Conservation (phyloP, 1,139 yeast genomes). For the Blastobotrys proliferans region DNA sequence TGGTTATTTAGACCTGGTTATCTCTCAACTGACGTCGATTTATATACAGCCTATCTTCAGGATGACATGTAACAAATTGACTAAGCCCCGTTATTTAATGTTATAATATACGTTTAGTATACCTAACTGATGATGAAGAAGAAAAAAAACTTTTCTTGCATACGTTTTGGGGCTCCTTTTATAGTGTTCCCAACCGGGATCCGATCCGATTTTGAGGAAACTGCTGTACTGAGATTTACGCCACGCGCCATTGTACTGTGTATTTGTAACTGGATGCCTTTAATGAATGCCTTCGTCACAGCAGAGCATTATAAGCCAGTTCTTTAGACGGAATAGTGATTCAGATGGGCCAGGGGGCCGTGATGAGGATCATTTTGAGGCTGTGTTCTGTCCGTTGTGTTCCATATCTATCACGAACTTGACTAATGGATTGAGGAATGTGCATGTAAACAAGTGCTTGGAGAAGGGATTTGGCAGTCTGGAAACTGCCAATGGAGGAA, state of each 20-base stretch:
- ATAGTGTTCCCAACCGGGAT: too few relatives aligned
- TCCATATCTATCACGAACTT: slow-evolving; percentile 1
- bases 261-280: too few relatives aligned
- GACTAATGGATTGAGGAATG: slow-evolving; percentile 2
- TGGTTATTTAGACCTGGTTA: slow-evolving; percentile 30
- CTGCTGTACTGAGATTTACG: too few relatives aligned
- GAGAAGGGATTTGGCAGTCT: not conserved
- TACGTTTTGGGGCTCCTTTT: too few relatives aligned
- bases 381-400: slow-evolving; percentile 11
- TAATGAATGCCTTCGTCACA: too few relatives aligned
- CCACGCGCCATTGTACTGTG: too few relatives aligned
- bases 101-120: slow-evolving; percentile 30
- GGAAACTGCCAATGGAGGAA: not conserved
- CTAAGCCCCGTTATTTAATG: slow-evolving; percentile 24
- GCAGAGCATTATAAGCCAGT: not conserved
- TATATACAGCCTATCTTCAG: slow-evolving; percentile 23
- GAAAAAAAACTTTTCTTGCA: too few relatives aligned
- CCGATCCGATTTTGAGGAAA: too few relatives aligned
- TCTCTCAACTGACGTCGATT: slow-evolving; percentile 29
- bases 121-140: slow-evolving; percentile 31
- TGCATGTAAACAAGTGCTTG: slow-evolving; percentile 11
- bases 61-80: slow-evolving; percentile 17
- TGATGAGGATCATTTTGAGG: not conserved
- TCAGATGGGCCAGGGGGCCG: not conserved
- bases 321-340: not conserved